Base-by-base conservation (phyloP, 768 basidiomycete genomes). In the Boletus tylopilopsis region DNA sequence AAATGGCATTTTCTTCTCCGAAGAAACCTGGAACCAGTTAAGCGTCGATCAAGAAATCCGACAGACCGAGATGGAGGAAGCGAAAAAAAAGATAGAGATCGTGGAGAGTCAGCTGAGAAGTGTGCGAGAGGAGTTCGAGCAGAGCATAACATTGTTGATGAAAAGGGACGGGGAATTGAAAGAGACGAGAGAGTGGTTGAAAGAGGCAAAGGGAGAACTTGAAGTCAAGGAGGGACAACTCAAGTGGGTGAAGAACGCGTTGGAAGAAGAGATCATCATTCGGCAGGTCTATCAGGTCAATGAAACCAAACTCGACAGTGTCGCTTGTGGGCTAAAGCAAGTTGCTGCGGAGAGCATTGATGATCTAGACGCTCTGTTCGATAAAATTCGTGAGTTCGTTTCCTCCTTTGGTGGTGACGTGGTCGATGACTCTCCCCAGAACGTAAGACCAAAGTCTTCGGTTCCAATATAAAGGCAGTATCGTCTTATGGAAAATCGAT, bases 1-100 rank as follows among this genome's bases (percentile, higher is more conserved):
- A 76, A 94, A 95, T 60, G 96, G 96, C 8, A 90, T 97, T 30
- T 96, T 86, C 68, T 86, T 98, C 66, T 86, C 91, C 1, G 84
- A 90, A 58, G 94, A 97, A 58, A 85, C 82, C 3, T 97, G 93
- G 93, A 80, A 78, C 40, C 85, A 94, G 64, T 78, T 95, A 70
- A 80, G 70, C 8, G 73, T 75, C 3, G 90, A 92, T 62, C 84
- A 91, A 52, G 88, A 92, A 58, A 71, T 87, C 33, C 76, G 77
- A 41, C 80, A 84, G 60, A 87, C 87, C 7, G 87, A 90, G 59
- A 75, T 88, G 47, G 81, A 85, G 37, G 94, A 97, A 61, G 84
- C 90, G 11, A 85, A 80, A 67, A 86, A 85, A 60, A 85, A 89
- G 60, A 84, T 88, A 6, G 85, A 86, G 60, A 83, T 91, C 36